Base-by-base conservation (phyloP, 306 rosid genomes). In the Medicago ruthenica region DNA sequence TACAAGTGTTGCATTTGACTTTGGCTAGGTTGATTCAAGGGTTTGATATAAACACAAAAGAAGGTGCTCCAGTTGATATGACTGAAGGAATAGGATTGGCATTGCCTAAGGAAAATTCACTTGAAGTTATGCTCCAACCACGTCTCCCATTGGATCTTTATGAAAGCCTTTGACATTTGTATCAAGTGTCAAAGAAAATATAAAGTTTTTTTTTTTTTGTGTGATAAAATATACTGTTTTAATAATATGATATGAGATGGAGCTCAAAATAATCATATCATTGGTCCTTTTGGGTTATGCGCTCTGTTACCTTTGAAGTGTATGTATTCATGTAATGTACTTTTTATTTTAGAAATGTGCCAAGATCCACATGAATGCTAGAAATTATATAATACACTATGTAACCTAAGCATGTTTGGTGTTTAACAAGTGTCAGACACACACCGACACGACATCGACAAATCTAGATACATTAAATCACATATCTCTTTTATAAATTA, bases 11-110 rank as follows among this genome's bases (percentile, higher is more conserved):
- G 65, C 76, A 79, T 47, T 76, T 85, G 77, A 79, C 86, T 0
- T 6, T 85, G 15, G 88, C 86, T 79, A 37, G 88, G 24, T 65
- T 85, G 55, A 39, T 85, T 82, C 88, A 85, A 66, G 88, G 86
- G 2, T 85, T 85, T 67, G 62, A 85, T 14, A 54, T 85, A 2
- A 12, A 5, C 12, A 45, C 77, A 1, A 39, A 21, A 20, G 61
- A 1, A 0, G 73, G 76, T 16, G 61, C 0, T 78, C 8, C 1
- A 0, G 86, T 85, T 71, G 88, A 85, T 31, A 79, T 85, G 88
- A 79, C 15, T 8, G 88, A 85, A 75, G 88, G 86, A 5, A 8
- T 85, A 4, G 86, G 88, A 2, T 62, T 85, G 42, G 86, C 88
- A 1, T 40, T 85, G 71, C 86, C 88, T 58, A 85, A 75, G 77